A percentile compares a stretch with the other conserved stretches of the same genome.
phyloP scores from a whole-genome alignment of 345 rosid species.

The Salix caprea region DNA sequence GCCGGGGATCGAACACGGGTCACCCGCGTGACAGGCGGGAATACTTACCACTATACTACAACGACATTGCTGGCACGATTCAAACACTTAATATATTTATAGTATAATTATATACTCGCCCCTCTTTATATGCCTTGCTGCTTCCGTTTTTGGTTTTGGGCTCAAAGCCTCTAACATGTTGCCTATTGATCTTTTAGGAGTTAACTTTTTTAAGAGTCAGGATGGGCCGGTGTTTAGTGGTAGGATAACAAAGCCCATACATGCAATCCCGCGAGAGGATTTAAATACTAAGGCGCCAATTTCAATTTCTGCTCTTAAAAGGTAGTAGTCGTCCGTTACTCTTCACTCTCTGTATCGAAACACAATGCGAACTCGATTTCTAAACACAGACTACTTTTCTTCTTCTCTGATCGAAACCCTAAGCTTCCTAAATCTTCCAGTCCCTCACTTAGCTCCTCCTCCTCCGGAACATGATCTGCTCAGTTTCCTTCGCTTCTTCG shows the following conservation, averaged over 20 bases:
- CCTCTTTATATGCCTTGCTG: no score
- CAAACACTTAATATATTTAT: accelerated
- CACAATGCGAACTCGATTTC: constrained; percentile 74
- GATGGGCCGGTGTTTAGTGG: no score
- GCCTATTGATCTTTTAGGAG: no score
- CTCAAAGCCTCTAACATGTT: no score
- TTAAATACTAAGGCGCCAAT: background rate
- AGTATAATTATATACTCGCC: no score
- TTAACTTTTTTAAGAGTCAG: no score
- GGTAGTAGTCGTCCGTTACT: background rate
- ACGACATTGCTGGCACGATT: background rate
- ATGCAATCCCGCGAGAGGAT: no score
- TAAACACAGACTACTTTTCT: constrained; percentile 50
- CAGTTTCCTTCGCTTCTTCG: constrained; percentile 27
- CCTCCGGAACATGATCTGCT: constrained; percentile 17
- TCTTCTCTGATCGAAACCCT: constrained; percentile 42
- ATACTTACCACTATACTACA: constrained; percentile 6
- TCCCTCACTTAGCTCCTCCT: constrained; percentile 36
- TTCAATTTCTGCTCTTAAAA: background rate
- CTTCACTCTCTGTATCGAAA: background rate
- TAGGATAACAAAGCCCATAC: no score
- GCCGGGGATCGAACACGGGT: constrained; percentile 98
- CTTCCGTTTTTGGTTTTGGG: no score
- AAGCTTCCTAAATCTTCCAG: constrained; percentile 58
- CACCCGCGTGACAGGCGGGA: constrained; percentile 84